Percentiles rank a stretch among this genome's conserved stretches.
Conservation (phyloP, 106 monocot species). For the Phalaenopsis aphrodite region DNA sequence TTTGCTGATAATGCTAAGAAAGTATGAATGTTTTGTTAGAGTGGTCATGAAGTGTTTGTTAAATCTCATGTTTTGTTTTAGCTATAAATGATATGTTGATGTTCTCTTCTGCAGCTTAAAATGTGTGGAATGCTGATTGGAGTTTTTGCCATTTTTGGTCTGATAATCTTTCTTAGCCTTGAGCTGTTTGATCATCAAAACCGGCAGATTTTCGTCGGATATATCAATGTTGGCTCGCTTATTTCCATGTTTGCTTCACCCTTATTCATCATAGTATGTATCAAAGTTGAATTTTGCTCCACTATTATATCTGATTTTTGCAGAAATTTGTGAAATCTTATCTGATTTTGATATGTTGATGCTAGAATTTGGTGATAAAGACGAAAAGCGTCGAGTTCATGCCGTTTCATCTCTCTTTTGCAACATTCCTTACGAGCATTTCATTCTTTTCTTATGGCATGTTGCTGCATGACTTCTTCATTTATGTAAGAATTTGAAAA, state of each 20-base stretch:
- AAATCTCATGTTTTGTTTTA: no score
- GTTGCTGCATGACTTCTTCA: slow-evolving; percentile 55
- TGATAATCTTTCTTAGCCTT: slow-evolving; percentile 51
- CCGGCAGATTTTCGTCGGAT: slow-evolving; percentile 70
- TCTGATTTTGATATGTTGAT: background rate
- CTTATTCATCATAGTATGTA: slow-evolving; percentile 69
- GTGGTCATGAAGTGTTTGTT: no score
- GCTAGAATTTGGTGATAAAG: slow-evolving; percentile 53
- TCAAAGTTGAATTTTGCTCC: background rate
- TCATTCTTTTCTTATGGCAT: slow-evolving; percentile 73
- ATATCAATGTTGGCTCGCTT: slow-evolving; percentile 73
- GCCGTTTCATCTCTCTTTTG: slow-evolving; percentile 65
- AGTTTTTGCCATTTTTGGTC: slow-evolving; percentile 37
- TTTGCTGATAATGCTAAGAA: slow-evolving; percentile 40
- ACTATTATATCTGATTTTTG: background rate
- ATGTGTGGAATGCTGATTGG: slow-evolving; percentile 49
- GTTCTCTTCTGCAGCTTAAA: slow-evolving; percentile 40
- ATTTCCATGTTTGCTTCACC: slow-evolving; percentile 95
- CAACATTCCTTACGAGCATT: slow-evolving; percentile 69
- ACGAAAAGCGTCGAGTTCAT: slow-evolving; percentile 75
- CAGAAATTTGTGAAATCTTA: background rate
- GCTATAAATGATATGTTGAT: background rate
- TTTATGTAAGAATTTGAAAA: slow-evolving; percentile 44
- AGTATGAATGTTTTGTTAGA: slow-evolving; percentile 18
- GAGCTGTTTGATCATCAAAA: slow-evolving; percentile 27